These are phyloP conservation scores for Reutealis trisperma DNA, from an alignment of 345 rosid genomes.

Conservation along the genomic window DNA sequence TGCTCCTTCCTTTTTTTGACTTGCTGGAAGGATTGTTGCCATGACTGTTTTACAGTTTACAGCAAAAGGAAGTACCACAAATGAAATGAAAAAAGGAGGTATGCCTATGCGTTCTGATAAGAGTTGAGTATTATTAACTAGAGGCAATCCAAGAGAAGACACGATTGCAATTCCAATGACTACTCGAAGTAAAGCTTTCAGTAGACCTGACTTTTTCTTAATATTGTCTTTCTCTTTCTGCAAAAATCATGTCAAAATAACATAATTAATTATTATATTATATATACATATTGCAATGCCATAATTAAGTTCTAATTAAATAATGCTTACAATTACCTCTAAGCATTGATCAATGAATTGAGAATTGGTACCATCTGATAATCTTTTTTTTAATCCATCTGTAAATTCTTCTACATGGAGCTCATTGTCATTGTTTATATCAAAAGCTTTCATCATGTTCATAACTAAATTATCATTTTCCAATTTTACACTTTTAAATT, in stretches of 20 bases:
- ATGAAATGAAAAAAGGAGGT: slow-evolving; percentile 43
- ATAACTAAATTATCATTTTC: slow-evolving; percentile 31
- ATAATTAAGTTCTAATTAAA: slow-evolving; percentile 4
- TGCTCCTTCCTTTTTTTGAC: slow-evolving; percentile 34
- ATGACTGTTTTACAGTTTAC: slow-evolving; percentile 37
- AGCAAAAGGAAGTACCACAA: slow-evolving; percentile 41
- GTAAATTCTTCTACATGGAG: slow-evolving; percentile 37
- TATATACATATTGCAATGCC: no score
- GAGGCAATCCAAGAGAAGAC: slow-evolving; percentile 34
- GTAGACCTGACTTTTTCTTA: slow-evolving; percentile 4
- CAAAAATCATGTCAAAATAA: not conserved
- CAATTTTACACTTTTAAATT: slow-evolving; percentile 25
- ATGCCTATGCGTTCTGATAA: slow-evolving; percentile 34
- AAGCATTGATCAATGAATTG: slow-evolving; percentile 13
- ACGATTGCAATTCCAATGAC: slow-evolving; percentile 27
- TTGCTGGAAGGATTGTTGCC: slow-evolving; percentile 23
- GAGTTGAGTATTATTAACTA: slow-evolving; percentile 29
- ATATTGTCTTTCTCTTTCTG: slow-evolving; percentile 11
- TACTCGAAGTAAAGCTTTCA: slow-evolving; percentile 20
- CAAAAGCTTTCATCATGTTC: slow-evolving; percentile 29
- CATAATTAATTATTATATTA: no score
- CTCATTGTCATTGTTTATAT: slow-evolving; percentile 19
- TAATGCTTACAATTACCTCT: slow-evolving; percentile 7
- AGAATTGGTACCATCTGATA: slow-evolving; percentile 3
- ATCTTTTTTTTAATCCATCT: slow-evolving; percentile 23